A percentile compares a stretch with the other conserved stretches of the same genome.
Evolutionary conservation across 495 filamentous ascomycete genomes (phyloP).

Genomic region (Neurospora sp.): DNA sequence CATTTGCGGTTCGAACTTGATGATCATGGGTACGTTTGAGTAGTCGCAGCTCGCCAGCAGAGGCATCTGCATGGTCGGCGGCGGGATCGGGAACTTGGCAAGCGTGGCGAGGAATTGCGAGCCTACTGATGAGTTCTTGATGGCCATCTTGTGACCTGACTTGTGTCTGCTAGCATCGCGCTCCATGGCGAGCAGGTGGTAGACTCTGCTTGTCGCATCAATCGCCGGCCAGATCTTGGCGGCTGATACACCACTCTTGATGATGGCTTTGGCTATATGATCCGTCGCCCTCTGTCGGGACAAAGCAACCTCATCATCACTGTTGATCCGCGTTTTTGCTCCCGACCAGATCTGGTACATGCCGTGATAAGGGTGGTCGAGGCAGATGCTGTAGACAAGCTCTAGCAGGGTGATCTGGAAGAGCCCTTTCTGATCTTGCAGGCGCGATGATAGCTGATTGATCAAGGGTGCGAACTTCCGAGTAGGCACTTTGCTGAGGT

Average conservation of each 20-base stretch:
- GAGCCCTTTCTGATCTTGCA: conserved; percentile 52
- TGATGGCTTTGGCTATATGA: conserved; percentile 51
- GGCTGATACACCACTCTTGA: conserved; percentile 26
- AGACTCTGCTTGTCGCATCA: conserved; percentile 60
- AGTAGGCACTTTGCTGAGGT: conserved; percentile 66
- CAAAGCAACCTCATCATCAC: conserved; percentile 60
- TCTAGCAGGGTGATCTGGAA: conserved; percentile 69
- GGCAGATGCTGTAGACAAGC: conserved; percentile 70
- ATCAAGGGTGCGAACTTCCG: conserved; percentile 87
- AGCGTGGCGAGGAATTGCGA: conserved; percentile 46
- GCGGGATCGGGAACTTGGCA: conserved; percentile 57
- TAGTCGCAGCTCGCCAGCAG: conserved; percentile 69
- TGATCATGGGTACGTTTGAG: conserved; percentile 54
- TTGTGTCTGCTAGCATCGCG: conserved; percentile 49
- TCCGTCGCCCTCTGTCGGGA: conserved; percentile 64
- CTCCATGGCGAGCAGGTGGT: conserved; percentile 62
- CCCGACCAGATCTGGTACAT: conserved; percentile 92
- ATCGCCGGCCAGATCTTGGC: conserved; percentile 54
- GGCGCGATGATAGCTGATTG: conserved; percentile 89
- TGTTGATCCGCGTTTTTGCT: conserved; percentile 50
- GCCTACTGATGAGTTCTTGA: conserved; percentile 50
- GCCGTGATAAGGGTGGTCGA: conserved; percentile 88
- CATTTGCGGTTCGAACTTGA: conserved; percentile 58
- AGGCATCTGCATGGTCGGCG: conserved; percentile 78
- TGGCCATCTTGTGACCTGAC: conserved; percentile 49